A percentile compares a stretch with the other conserved stretches of the same genome.
phyloP scores from a whole-genome alignment of 1,284 basidiomycete species.

The Phenoliferia sp. region DNA sequence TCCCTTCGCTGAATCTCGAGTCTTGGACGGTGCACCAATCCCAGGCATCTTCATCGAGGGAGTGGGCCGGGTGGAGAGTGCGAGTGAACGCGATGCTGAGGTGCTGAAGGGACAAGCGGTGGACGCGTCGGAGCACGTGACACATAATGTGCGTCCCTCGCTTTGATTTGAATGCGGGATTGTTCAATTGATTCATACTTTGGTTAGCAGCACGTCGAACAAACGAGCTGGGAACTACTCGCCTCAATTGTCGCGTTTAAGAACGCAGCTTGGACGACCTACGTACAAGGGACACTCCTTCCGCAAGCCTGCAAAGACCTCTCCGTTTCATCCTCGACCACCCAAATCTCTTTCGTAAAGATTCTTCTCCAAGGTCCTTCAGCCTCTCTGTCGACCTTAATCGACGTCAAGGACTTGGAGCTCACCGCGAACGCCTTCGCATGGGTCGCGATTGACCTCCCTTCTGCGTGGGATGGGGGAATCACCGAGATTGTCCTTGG shows the following conservation, averaged over 20 bases:
- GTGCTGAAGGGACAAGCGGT: neutral
- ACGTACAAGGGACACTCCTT: neutral
- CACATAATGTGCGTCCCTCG: too few species aligned
- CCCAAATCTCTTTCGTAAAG: neutral
- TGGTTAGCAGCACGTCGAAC: neutral
- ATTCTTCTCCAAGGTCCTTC: neutral
- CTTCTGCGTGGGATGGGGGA: neutral
- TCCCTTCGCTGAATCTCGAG: neutral
- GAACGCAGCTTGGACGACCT: neutral
- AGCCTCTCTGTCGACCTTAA: neutral
- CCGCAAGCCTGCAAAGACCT: neutral
- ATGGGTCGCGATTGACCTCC: neutral
- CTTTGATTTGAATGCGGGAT: too few species aligned
- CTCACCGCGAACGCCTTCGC: neutral
- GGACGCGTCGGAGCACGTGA: neutral
- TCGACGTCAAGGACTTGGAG: neutral
- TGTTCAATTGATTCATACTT: too few species aligned
- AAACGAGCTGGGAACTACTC: neutral
- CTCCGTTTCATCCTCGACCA: neutral
- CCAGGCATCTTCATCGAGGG: neutral
- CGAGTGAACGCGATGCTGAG: neutral
- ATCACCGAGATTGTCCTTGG: neutral
- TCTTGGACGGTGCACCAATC: neutral
- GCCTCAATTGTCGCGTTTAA: neutral
- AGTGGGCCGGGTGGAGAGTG: neutral